Base-by-base conservation (phyloP, 140 eudicot species). In the Stevia rebaudiana region DNA sequence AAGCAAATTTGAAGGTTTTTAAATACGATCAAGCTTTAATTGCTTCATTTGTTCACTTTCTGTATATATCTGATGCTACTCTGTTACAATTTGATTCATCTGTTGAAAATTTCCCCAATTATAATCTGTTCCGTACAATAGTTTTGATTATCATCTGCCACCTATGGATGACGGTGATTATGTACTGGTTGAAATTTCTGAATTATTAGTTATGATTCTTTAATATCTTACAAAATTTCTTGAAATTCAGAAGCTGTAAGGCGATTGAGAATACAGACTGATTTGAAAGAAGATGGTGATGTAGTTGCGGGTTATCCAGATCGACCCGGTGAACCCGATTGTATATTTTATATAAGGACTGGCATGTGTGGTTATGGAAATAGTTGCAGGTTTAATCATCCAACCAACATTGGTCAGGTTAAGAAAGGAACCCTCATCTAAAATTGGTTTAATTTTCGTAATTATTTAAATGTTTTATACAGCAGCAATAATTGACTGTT, bases 311-410 rank as follows among this genome's bases (percentile, higher is more conserved):
- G 80, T 69, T 61, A 76, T 53, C 96, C 96, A 6, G 95, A 85
- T 69, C 82, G 96, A 5, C 96, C 94, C 0, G 95, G 95, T 19
- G 90, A 88, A 73, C 96, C 94, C 0, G 84, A 88, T 71, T 88
- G 96, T 71, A 82, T 82, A 61, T 82, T 66, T 72, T 88, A 77
- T 57, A 8, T 88, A 72, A 79, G 94, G 73, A 88, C 85, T 36
- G 90, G 96, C 53, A 46, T 73, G 48, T 88, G 96, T 65, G 89
- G 90, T 3, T 88, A 84, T 78, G 96, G 96, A 42, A 75, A 67
- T 67, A 78, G 61, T 70, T 88, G 96, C 50, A 82, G 90, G 66
- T 87, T 81, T 62, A 87, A 87, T 72, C 95, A 87, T 75, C 95
- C 95, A 25, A 46, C 84, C 51, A 71, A 79, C 70, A 44, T 67